These are phyloP conservation scores for Colletotrichum liriopes DNA, from an alignment of 2,329 filamentous ascomycete genomes.

Conservation along the genomic window DNA sequence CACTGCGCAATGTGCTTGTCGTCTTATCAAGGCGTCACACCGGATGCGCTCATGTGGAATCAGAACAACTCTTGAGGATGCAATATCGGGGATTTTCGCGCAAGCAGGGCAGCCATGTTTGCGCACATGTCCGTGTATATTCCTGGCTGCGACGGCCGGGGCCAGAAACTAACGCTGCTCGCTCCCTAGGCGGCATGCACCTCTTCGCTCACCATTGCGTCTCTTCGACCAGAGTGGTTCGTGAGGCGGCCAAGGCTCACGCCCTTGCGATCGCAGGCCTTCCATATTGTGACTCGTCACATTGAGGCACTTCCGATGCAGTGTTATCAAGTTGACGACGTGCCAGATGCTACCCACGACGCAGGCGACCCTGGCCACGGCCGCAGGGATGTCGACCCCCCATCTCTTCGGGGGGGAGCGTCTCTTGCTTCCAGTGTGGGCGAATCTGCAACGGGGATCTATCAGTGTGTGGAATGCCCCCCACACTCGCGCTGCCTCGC, in stretches of 20 bases:
- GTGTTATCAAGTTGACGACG: conserved; percentile 8
- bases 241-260: conserved; percentile 11
- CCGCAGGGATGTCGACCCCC: conserved; percentile 21
- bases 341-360: conserved; percentile 19
- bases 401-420: conserved; percentile 16
- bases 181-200: conserved; percentile 3
- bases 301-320: conserved; percentile 32
- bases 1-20: conserved; percentile 3
- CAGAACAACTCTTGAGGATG: background rate
- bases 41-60: conserved; percentile 2
- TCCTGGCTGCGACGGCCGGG: conserved; percentile 7
- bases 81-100: background rate
- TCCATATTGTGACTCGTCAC: conserved; percentile 29
- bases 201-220: background rate
- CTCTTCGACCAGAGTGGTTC: conserved; percentile 1
- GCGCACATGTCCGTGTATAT: background rate
- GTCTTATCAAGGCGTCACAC: conserved; percentile 17
- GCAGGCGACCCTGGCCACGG: conserved; percentile 6
- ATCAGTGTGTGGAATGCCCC: conserved; percentile 26
- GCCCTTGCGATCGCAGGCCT: conserved; percentile 17
- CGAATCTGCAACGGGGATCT: conserved; percentile 12
- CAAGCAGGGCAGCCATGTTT: conserved; percentile 1
- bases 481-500: conserved; percentile 11
- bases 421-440: conserved; percentile 23
- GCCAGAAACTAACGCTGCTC: conserved; percentile 19